A percentile compares a stretch with the other conserved stretches of the same genome.
Evolutionary conservation across 305 asterid species (phyloP).

Genomic region (Plantago lanceolata): DNA sequence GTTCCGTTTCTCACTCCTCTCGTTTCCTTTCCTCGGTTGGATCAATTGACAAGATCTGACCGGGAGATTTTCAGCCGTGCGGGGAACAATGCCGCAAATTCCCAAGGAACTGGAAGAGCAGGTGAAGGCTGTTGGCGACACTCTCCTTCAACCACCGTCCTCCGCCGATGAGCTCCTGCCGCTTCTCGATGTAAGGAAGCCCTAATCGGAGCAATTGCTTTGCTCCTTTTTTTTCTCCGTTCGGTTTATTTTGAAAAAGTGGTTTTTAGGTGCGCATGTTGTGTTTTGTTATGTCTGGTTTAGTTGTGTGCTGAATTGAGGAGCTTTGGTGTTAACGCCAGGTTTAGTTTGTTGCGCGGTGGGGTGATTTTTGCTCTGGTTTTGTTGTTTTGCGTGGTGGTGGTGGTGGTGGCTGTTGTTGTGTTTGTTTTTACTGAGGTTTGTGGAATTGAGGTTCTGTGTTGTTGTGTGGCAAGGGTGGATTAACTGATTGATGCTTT

Average conservation of each 20-base stretch:
- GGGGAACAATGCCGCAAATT: conserved; percentile 29
- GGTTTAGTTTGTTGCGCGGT: background rate
- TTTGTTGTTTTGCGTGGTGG: background rate
- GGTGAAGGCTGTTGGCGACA: conserved; percentile 54
- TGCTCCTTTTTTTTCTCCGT: conserved; percentile 10
- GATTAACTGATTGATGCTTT: too few species aligned
- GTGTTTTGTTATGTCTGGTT: background rate
- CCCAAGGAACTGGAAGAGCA: conserved; percentile 49
- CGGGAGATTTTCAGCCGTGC: background rate
- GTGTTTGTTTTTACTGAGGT: background rate
- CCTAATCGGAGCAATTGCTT: background rate
- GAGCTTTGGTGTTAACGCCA: background rate
- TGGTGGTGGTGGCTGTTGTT: background rate
- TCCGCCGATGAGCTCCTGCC: conserved; percentile 53
- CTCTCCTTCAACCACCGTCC: conserved; percentile 58
- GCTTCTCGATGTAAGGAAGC: conserved; percentile 74
- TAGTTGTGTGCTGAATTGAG: background rate
- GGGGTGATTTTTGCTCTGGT: background rate
- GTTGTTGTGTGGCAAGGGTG: too few species aligned
- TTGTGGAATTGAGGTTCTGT: background rate
- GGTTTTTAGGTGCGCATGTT: background rate
- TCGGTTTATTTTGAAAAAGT: background rate
- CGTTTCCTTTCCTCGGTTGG: background rate
- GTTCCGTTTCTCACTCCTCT: background rate
- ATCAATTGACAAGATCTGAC: background rate